Percentiles rank a stretch among this genome's conserved stretches.
phyloP scores from a whole-genome alignment of 371 early-diverging fungal genomes.

The Mucor plumbeus region DNA sequence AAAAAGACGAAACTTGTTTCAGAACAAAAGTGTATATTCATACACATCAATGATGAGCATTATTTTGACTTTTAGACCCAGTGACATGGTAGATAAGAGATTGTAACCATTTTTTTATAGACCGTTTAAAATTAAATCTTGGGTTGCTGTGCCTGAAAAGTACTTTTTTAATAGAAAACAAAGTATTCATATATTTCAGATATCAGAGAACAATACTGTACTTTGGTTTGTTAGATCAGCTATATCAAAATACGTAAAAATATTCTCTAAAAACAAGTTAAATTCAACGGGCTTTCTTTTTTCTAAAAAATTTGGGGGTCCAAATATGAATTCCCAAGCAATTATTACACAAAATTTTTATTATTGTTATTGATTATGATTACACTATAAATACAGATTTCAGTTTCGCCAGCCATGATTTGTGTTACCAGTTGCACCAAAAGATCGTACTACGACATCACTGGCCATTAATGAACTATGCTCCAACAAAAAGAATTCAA shows the following conservation, averaged over 20 bases:
- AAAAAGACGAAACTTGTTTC: slow-evolving; percentile 15
- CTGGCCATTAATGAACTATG: slow-evolving; percentile 53
- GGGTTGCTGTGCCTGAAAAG: too few species aligned
- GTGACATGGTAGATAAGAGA: background rate
- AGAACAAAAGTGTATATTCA: background rate
- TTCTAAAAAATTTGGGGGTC: background rate
- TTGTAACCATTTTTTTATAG: background rate
- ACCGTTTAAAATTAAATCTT: too few species aligned
- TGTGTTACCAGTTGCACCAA: slow-evolving; percentile 5
- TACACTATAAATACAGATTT: background rate
- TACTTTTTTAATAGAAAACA: too few species aligned
- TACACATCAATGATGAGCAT: background rate
- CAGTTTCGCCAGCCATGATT: slow-evolving; percentile 3
- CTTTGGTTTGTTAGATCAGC: too few species aligned
- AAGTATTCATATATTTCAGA: too few species aligned
- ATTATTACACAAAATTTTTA: background rate
- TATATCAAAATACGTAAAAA: too few species aligned
- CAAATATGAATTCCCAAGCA: background rate
- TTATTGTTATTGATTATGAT: background rate
- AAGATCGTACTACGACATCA: slow-evolving; percentile 25
- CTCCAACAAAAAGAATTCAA: slow-evolving; percentile 66
- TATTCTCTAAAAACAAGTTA: too few species aligned
- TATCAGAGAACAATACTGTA: too few species aligned
- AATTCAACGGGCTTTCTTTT: too few species aligned
- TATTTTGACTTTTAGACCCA: slow-evolving; percentile 3